These are phyloP conservation scores for Trichaptum fuscoviolaceum DNA, from an alignment of 768 basidiomycete species.

Conservation along the genomic window DNA sequence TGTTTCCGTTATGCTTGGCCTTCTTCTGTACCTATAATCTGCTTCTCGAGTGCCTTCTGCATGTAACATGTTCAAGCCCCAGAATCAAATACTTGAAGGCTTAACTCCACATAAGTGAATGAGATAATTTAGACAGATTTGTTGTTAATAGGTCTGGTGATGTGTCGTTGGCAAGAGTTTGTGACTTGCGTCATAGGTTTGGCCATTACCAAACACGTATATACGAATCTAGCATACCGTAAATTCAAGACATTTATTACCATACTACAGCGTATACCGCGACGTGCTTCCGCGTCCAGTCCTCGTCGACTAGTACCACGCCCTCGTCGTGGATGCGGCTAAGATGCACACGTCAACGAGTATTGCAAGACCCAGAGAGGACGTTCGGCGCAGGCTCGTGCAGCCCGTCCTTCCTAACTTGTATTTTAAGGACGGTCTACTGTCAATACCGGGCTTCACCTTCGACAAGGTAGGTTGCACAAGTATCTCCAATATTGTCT, in stretches of 20 bases:
- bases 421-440: conserved; percentile 47
- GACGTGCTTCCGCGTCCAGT: background rate
- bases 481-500: conserved; percentile 7
- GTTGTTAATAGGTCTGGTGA: no score
- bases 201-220: background rate
- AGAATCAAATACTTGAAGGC: background rate
- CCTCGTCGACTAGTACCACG: background rate
- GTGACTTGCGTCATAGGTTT: background rate
- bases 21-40: background rate
- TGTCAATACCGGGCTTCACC: conserved; percentile 67
- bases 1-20: background rate
- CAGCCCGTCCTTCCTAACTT: conserved; percentile 54
- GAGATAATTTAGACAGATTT: no score
- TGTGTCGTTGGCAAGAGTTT: background rate
- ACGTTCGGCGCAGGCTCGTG: conserved; percentile 52
- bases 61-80: background rate
- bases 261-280: background rate
- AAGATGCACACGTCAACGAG: background rate
- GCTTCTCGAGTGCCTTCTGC: background rate
- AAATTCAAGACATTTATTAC: conserved; percentile 1
- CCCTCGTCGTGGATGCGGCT: background rate
- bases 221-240: background rate
- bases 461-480: conserved; percentile 53
- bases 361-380: background rate
- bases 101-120: background rate